These are phyloP conservation scores for Murraya paniculata DNA, from an alignment of 345 rosid species.

Conservation along the genomic window DNA sequence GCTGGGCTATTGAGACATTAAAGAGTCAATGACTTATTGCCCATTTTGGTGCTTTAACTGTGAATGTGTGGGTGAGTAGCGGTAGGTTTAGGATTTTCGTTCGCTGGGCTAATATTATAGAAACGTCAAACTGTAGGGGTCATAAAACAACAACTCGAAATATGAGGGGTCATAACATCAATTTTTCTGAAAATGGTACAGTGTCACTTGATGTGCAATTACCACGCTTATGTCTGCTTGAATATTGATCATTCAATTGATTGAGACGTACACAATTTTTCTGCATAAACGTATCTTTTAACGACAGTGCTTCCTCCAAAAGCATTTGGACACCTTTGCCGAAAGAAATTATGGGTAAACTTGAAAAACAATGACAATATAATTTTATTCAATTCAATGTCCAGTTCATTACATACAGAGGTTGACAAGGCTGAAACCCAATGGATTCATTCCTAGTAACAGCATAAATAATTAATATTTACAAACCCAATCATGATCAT, in stretches of 20 bases:
- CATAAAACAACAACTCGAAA: not conserved
- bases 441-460: not conserved
- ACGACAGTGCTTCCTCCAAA: not conserved
- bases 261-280: too few relatives aligned
- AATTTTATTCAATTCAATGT: not conserved
- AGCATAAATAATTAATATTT: conserved; percentile 10
- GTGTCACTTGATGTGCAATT: not conserved
- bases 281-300: too few relatives aligned
- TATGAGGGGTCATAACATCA: not conserved
- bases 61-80: too few relatives aligned
- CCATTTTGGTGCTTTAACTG: not conserved
- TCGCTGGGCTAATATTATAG: not conserved
- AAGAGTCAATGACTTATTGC: not conserved
- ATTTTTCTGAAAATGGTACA: too few relatives aligned
- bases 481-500: conserved; percentile 5
- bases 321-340: not conserved
- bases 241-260: not conserved
- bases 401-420: not conserved
- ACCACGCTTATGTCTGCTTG: too few relatives aligned
- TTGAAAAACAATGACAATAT: not conserved
- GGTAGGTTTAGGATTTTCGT: too few relatives aligned
- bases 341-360: not conserved
- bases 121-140: not conserved
- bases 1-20: not conserved
- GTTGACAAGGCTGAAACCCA: not conserved